Base-by-base conservation (phyloP, 139 green algal genomes). In the Monoraphidium neglectum region DNA sequence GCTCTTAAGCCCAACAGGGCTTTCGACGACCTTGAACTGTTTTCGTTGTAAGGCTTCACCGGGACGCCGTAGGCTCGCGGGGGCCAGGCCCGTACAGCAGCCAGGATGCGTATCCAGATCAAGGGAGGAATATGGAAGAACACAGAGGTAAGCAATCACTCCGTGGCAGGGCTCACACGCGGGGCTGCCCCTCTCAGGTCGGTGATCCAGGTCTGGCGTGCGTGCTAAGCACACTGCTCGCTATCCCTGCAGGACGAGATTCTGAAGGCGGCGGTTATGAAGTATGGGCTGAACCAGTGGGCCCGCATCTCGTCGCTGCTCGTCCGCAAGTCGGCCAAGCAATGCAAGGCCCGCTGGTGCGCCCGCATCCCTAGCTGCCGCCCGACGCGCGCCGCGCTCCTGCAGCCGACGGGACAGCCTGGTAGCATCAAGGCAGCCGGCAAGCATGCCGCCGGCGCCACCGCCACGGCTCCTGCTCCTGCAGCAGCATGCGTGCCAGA, bases 251-350 rank as follows among this genome's bases (percentile, higher is more conserved):
- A 98, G 91, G 97, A 99, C 95, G 97, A 99, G 76, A 99, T 99
- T 69, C 90, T 99, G 43, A 99, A 99, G 83, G 97, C 96, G 24
- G 97, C 97, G 30, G 97, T 99, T 4, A 99, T 99, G 97, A 99
- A 99, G 77, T 98, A 97, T 89, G 93, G 91, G 15, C 84, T 97
- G 0, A 97, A 97, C 79, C 92, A 96, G 81, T 97, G 92, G 93
- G 84, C 94, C 30, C 89, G 94, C 64, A 94, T 99, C 63, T 97
- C 92, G 0, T 98, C 96, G 15, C 90, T 99, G 61, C 88, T 99
- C 12, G 93, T 97, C 16, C 92, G 97, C 35, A 99, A 99, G 87
- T 97, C 91, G 1, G 94, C 97, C 40, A 99, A 99, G 85, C 97
- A 99, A 84, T 99, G 97, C 95, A 99, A 99, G 74, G 95, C 96